Evolutionary conservation across 805 yeast genomes (phyloP).

Genomic region (Limtongia smithiae): DNA sequence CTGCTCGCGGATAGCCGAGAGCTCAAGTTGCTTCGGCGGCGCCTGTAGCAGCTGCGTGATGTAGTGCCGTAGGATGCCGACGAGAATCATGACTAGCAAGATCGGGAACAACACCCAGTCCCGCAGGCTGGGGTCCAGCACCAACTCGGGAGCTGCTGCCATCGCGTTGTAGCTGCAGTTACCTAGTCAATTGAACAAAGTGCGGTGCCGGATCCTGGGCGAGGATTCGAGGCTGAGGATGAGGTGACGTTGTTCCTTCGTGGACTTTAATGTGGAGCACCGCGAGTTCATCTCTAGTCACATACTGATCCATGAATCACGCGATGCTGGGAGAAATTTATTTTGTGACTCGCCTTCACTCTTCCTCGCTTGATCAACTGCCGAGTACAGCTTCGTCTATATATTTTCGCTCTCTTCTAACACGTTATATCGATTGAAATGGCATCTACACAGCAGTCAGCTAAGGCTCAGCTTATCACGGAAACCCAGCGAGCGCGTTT

Average conservation of each 20-base stretch:
- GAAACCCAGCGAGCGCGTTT: slow-evolving; percentile 67
- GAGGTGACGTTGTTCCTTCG: too few species aligned
- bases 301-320: too few species aligned
- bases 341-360: too few species aligned
- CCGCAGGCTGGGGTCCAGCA: slow-evolving; percentile 76
- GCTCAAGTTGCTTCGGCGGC: slow-evolving; percentile 51
- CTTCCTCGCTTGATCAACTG: too few species aligned
- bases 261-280: too few species aligned
- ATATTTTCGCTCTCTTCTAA: not conserved
- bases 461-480: slow-evolving; percentile 9
- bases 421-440: not conserved
- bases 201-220: too few species aligned
- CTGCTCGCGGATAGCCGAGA: slow-evolving; percentile 54
- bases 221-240: too few species aligned
- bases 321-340: too few species aligned
- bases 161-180: too few species aligned
- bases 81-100: slow-evolving; percentile 81
- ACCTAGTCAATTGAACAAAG: too few species aligned
- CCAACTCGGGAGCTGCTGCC: slow-evolving; percentile 47
- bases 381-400: too few species aligned
- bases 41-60: slow-evolving; percentile 60
- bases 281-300: too few species aligned
- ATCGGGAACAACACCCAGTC: slow-evolving; percentile 92
- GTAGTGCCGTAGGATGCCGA: slow-evolving; percentile 73
- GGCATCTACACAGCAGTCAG: slow-evolving; percentile 7